Conservation (phyloP, 2,329 filamentous ascomycete genomes). For the Geosmithia morbida region DNA sequence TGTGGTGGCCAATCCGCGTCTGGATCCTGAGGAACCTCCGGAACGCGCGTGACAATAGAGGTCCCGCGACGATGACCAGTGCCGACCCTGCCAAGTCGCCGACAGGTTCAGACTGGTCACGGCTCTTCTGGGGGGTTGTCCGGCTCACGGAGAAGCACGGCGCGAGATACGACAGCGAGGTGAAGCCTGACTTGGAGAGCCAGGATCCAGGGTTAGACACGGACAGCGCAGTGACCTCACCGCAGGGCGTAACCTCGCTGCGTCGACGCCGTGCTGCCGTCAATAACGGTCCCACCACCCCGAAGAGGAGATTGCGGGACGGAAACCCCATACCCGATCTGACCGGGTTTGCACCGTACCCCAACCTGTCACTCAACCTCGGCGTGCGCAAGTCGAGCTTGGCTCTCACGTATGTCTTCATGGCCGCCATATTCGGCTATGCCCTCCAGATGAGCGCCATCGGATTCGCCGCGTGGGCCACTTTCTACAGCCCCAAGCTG, state of each 20-base stretch:
- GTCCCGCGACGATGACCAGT: background rate
- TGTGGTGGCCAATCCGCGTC: background rate
- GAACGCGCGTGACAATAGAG: background rate
- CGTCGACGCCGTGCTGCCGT: background rate
- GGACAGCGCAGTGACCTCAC: background rate
- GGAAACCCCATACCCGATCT: background rate
- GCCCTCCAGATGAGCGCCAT: background rate
- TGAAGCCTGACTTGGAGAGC: background rate
- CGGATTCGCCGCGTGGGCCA: slow-evolving; percentile 3
- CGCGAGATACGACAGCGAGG: background rate
- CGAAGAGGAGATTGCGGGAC: background rate
- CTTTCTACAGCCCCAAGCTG: background rate
- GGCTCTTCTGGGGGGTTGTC: background rate
- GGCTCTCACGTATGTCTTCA: background rate
- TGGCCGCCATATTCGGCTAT: background rate
- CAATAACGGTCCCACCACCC: no score
- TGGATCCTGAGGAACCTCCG: background rate
- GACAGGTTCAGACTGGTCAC: background rate
- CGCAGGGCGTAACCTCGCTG: background rate
- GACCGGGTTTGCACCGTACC: slow-evolving; percentile 1
- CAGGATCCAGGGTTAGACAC: background rate
- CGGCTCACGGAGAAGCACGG: background rate
- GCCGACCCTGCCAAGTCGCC: background rate
- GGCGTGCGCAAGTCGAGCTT: background rate
- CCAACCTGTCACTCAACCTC: slow-evolving; percentile 2